Percentiles rank a stretch among this genome's conserved stretches.
Evolutionary conservation across 225 moss, liverwort and hornwort genomes (phyloP).

Genomic region (Polytrichum commune): DNA sequence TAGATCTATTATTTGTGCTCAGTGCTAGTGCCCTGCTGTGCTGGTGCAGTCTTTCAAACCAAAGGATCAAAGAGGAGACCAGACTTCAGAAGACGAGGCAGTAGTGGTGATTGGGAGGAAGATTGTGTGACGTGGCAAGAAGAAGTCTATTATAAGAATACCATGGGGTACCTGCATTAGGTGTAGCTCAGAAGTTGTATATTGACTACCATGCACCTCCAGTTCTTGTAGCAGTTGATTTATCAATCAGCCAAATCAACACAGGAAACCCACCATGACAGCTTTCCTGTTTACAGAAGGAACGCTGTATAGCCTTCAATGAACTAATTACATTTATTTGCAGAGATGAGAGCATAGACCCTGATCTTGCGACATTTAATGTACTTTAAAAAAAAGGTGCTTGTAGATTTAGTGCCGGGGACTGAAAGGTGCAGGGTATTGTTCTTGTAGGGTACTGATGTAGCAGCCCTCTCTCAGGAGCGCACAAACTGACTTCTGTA

Average conservation of each 20-base stretch:
- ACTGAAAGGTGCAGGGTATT: too few relatives aligned
- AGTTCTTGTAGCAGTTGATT: conserved; percentile 7
- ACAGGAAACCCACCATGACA: neutral
- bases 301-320: too few relatives aligned
- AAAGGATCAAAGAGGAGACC: conserved; percentile 61
- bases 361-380: too few relatives aligned
- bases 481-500: conserved; percentile 5
- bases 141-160: conserved; percentile 62
- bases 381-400: too few relatives aligned
- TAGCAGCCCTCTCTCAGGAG: conserved; percentile 1
- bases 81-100: conserved; percentile 70
- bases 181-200: conserved; percentile 23
- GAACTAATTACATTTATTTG: too few relatives aligned
- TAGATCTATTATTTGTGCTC: too few relatives aligned
- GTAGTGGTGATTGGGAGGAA: conserved; percentile 78
- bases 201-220: conserved; percentile 21
- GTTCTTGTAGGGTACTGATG: neutral
- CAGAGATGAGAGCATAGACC: too few relatives aligned
- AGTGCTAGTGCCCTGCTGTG: neutral
- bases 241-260: too few relatives aligned
- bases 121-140: conserved; percentile 80
- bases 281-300: too few relatives aligned
- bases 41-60: conserved; percentile 67
- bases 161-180: conserved; percentile 66
- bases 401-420: too few relatives aligned